These are phyloP conservation scores for Pharnaceum exiguum DNA, from an alignment of 148 eudicot genomes.

Conservation along the genomic window DNA sequence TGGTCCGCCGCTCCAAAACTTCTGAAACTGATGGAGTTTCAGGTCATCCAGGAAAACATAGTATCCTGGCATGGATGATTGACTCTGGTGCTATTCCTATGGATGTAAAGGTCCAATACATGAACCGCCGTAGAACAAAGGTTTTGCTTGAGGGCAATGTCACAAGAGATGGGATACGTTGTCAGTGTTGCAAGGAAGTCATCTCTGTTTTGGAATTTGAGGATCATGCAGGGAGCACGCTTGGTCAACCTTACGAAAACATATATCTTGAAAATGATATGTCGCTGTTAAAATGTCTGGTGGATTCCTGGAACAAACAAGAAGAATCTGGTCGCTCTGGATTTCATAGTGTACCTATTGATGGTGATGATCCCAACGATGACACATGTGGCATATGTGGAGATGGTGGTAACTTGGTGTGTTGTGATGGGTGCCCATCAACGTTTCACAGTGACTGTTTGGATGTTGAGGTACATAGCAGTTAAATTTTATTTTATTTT, in stretches of 20 bases:
- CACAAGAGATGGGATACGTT: constrained; percentile 70
- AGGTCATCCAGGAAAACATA: constrained; percentile 50
- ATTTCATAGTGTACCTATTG: constrained; percentile 50
- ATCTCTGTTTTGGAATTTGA: constrained; percentile 51
- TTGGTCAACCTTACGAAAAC: constrained; percentile 40
- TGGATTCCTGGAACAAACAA: constrained; percentile 69
- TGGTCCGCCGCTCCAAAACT: constrained; percentile 56
- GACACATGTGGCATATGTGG: constrained; percentile 94
- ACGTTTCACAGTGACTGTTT: constrained; percentile 85
- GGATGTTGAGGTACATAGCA: constrained; percentile 50
- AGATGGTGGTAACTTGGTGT: constrained; percentile 95
- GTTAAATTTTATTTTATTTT: constrained; percentile 9
- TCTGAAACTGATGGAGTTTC: constrained; percentile 34
- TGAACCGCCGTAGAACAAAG: constrained; percentile 31
- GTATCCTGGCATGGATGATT: constrained; percentile 88
- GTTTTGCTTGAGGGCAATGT: constrained; percentile 56
- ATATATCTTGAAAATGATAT: constrained; percentile 56
- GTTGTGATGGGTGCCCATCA: constrained; percentile 95
- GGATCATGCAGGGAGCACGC: constrained; percentile 58
- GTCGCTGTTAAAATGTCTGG: constrained; percentile 54
- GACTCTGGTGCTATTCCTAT: constrained; percentile 48
- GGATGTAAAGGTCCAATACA: constrained; percentile 54
- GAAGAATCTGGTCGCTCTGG: constrained; percentile 34
- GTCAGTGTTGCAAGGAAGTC: constrained; percentile 58
- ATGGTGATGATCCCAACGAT: constrained; percentile 83